Conservation (phyloP, 2,329 filamentous ascomycete genomes). For the Drechslerella dactyloides region DNA sequence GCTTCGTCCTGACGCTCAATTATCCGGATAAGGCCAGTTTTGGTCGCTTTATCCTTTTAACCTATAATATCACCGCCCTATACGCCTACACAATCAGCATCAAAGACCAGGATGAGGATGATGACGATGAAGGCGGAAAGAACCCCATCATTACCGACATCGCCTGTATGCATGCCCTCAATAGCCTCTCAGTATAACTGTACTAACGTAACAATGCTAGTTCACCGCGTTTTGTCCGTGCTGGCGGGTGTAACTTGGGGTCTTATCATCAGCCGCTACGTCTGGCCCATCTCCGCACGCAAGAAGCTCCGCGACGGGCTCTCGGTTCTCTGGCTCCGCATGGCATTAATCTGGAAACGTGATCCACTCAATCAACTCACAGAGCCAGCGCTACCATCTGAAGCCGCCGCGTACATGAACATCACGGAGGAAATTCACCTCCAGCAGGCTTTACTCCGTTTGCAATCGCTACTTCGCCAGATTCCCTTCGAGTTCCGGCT, state of each 20-base stretch:
- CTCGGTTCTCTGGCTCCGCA: constrained; percentile 87
- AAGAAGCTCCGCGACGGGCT: constrained; percentile 87
- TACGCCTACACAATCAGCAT: constrained; percentile 91
- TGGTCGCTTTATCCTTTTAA: constrained; percentile 90
- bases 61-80: constrained; percentile 92
- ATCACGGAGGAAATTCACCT: constrained; percentile 86
- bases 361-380: constrained; percentile 80
- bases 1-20: constrained; percentile 90
- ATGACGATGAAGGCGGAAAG: constrained; percentile 82
- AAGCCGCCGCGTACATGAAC: constrained; percentile 73
- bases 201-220: constrained; percentile 57
- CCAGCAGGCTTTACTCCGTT: constrained; percentile 62
- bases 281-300: constrained; percentile 93
- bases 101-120: constrained; percentile 78
- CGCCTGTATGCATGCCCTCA: constrained; percentile 58
- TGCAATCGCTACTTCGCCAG: constrained; percentile 69
- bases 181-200: neutral
- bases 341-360: constrained; percentile 95
- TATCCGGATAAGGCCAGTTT: constrained; percentile 69
- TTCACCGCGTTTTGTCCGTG: constrained; percentile 83
- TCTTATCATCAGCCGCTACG: constrained; percentile 81
- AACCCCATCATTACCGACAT: constrained; percentile 88
- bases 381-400: constrained; percentile 56
- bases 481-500: constrained; percentile 83
- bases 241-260: constrained; percentile 89